Conservation (phyloP, 2,329 filamentous ascomycete genomes). For the Penicillium hordei region DNA sequence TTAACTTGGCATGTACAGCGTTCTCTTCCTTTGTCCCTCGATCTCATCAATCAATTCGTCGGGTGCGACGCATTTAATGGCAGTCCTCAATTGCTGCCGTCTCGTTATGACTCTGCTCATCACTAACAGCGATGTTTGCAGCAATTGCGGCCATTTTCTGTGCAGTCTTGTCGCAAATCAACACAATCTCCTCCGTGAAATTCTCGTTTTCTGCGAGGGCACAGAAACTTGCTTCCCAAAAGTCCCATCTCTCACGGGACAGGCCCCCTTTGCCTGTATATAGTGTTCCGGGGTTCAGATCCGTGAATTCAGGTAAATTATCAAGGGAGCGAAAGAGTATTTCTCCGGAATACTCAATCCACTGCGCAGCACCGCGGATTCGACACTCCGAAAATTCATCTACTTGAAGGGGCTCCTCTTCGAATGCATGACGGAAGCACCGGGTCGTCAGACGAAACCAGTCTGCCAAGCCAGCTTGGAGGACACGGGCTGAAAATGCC, state of each 20-base stretch:
- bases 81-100: no score
- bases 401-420: not conserved
- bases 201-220: not conserved
- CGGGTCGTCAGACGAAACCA: not conserved
- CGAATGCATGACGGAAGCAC: not conserved
- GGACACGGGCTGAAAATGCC: constrained; percentile 2
- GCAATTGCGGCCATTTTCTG: not conserved
- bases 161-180: not conserved
- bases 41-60: no score
- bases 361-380: not conserved
- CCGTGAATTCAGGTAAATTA: not conserved
- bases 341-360: not conserved
- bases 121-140: not conserved
- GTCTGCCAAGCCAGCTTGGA: not conserved
- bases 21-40: no score
- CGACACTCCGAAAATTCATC: not conserved
- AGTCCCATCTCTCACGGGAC: not conserved
- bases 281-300: not conserved
- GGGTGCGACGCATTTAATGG: no score
- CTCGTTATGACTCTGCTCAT: not conserved
- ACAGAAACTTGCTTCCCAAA: not conserved
- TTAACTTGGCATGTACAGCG: no score
- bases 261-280: not conserved
- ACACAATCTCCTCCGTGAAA: not conserved
- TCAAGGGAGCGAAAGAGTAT: not conserved